Base-by-base conservation (phyloP, 163 green algal species). In the Volvox carteri region DNA sequence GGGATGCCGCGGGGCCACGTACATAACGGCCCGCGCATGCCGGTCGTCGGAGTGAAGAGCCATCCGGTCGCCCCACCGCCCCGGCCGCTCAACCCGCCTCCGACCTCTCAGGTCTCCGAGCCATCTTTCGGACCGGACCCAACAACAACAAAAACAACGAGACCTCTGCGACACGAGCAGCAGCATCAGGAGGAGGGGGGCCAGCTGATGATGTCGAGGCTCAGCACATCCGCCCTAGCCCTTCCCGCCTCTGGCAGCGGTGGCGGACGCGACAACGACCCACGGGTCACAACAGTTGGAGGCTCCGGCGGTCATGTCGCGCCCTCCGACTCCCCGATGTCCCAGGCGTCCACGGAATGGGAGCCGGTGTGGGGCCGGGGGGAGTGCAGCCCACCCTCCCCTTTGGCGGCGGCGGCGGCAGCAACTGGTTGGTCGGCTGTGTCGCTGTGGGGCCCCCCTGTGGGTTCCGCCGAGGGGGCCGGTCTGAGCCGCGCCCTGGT, bases 1-100 rank as follows among this genome's bases (percentile, higher is more conserved):
- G 48, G 52, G 7, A 23, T 37, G 1, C 76, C 76, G 7, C 76
- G 76, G 16, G 76, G 76, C 14, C 76, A 84, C 50, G 76, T 84
- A 50, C 76, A 84, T 50, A 84, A 84, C 21, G 76, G 76, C 0
- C 76, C 76, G 14, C 76, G 76, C 50, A 84, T 84, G 76, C 76
- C 76, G 30, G 46, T 83, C 12, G 76, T 14, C 52, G 23, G 44
- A 28, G 39, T 5, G 48, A 72, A 18, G 48, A 78, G 70, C 70
- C 70, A n/a, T 5, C 62, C 62, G n/a, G n/a, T 42, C 21, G 9
- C 30, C 58, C 14, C 58, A 33, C 21, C 58, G 58, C 21, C 58
- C 14, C 58, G 58, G 11, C 19, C 58, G 19, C 21, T 18, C 48
- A 58, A n/a, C 48, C 48, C 48, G 48, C 48, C n/a, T n/a, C n/a